A percentile compares a stretch with the other conserved stretches of the same genome.
These are phyloP conservation scores for Talaromyces liani DNA, from an alignment of 495 filamentous ascomycete genomes.

Conservation along the genomic window DNA sequence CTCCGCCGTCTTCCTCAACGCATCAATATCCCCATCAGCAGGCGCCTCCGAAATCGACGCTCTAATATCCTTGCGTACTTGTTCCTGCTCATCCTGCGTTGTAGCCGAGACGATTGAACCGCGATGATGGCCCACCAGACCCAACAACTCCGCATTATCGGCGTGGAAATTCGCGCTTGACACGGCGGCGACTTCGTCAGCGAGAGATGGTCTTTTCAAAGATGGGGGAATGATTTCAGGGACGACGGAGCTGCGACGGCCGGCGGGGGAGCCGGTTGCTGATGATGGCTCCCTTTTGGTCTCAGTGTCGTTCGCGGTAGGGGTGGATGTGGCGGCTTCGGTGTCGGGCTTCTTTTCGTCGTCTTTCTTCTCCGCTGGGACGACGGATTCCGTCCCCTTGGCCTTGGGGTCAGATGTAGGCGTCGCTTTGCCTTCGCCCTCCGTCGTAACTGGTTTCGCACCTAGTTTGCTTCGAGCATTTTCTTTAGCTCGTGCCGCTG, in stretches of 20 bases:
- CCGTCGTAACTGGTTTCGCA: constrained; percentile 7
- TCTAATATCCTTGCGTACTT: constrained; percentile 30
- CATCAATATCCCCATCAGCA: constrained; percentile 22
- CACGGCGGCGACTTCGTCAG: constrained; percentile 34
- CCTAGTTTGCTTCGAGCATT: constrained; percentile 18
- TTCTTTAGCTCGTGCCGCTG: constrained; percentile 52
- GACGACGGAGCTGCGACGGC: constrained; percentile 23
- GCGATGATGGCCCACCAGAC: constrained; percentile 37
- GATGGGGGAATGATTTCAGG: constrained; percentile 23
- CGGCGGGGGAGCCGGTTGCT: constrained; percentile 1
- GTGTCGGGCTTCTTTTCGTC: constrained; percentile 6
- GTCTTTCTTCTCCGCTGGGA: not conserved
- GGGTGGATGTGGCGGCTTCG: not conserved
- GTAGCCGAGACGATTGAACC: constrained; percentile 31
- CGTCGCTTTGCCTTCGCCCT: constrained; percentile 15
- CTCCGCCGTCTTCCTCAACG: constrained; percentile 11
- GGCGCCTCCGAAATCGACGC: constrained; percentile 28
- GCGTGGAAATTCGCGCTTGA: constrained; percentile 39
- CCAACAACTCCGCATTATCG: constrained; percentile 32
- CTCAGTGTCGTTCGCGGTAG: not conserved
- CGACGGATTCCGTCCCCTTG: constrained; percentile 8
- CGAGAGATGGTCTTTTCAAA: constrained; percentile 26
- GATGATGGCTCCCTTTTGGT: not conserved
- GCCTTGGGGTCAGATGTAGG: constrained; percentile 6
- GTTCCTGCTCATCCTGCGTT: constrained; percentile 28